Base-by-base conservation (phyloP, 257 asterid species). In the Marsdenia floribunda region DNA sequence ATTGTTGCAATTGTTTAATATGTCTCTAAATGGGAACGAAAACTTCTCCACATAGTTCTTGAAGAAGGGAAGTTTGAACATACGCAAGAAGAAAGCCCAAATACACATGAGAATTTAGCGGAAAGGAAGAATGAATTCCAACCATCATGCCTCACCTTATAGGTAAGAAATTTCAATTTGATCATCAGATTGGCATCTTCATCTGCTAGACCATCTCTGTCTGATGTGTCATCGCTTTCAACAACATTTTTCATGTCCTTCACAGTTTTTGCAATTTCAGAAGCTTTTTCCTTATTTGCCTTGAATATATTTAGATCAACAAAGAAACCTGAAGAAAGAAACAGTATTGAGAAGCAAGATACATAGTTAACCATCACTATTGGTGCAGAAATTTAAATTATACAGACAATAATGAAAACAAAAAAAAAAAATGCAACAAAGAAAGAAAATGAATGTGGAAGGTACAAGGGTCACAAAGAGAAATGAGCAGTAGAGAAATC, bases 181-280 rank as follows among this genome's bases (percentile, higher is more conserved):
- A 92, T 85, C 99, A 95, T 95, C 87, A 95, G 79, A 85, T 95
- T 95, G 66, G 99, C 99, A 87, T 95, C 99, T 86, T 92, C 99
- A 81, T 95, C 96, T 46, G 96, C 98, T 84, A 95, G 85, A 75
- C 87, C 87, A 78, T 84, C 83, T 72, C 77, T 85, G 40, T 64
- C 79, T 40, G 84, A 76, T 57, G 82, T 76, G 58, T 77, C 87
- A 69, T 80, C 83, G 65, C 75, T 47, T 35, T 80, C 83, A 66
- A 29, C 82, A 76, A 78, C 81, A 76, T 77, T 75, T 66, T 80
- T 83, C 19, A 73, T 72, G 59, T 66, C 78, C 82, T 85, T 78
- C 33, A 60, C 82, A 33, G 72, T 81, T 76, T 74, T 76, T 70
- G 81, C 75, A 78, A 79, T 81, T 67, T 90, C 90, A 35, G 76